Evolutionary conservation across 768 basidiomycete genomes (phyloP).

Genomic region (Naganishia vaughanmartiniae): DNA sequence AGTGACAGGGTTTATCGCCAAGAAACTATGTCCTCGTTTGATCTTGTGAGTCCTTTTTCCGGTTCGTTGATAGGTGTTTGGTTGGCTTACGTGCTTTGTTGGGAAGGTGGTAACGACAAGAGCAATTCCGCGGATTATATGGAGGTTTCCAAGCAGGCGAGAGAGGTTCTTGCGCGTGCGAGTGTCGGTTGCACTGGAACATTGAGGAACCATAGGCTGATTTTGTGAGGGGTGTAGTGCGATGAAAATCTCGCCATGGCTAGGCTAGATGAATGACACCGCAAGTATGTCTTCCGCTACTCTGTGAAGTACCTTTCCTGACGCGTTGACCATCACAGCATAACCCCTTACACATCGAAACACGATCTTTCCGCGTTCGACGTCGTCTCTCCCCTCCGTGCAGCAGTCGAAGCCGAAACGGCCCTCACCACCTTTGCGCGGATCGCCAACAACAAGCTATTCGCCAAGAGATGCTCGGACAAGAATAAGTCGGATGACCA

Average conservation of each 20-base stretch:
- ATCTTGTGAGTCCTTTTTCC: too few relatives aligned
- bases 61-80: too few relatives aligned
- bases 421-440: slow-evolving; percentile 88
- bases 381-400: slow-evolving; percentile 75
- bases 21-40: too few relatives aligned
- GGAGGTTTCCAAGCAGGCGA: slow-evolving; percentile 58
- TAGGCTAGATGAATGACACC: slow-evolving; percentile 85
- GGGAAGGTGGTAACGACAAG: slow-evolving; percentile 30
- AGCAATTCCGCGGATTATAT: slow-evolving; percentile 47
- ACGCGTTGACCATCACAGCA: slow-evolving; percentile 52
- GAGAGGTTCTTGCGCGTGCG: slow-evolving; percentile 61
- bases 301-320: background rate
- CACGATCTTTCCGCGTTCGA: slow-evolving; percentile 65
- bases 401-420: slow-evolving; percentile 70
- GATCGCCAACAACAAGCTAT: slow-evolving; percentile 93
- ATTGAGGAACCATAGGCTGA: background rate
- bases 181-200: slow-evolving; percentile 2
- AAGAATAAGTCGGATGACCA: slow-evolving; percentile 97
- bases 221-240: slow-evolving; percentile 34
- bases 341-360: slow-evolving; percentile 76
- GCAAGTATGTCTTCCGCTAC: slow-evolving; percentile 64
- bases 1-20: too few relatives aligned
- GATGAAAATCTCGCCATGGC: slow-evolving; percentile 56
- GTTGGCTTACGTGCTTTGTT: too few relatives aligned
- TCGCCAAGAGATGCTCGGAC: slow-evolving; percentile 96